A percentile compares a stretch with the other conserved stretches of the same genome.
phyloP scores from a whole-genome alignment of 495 filamentous ascomycete genomes.

The Neurospora sp. region DNA sequence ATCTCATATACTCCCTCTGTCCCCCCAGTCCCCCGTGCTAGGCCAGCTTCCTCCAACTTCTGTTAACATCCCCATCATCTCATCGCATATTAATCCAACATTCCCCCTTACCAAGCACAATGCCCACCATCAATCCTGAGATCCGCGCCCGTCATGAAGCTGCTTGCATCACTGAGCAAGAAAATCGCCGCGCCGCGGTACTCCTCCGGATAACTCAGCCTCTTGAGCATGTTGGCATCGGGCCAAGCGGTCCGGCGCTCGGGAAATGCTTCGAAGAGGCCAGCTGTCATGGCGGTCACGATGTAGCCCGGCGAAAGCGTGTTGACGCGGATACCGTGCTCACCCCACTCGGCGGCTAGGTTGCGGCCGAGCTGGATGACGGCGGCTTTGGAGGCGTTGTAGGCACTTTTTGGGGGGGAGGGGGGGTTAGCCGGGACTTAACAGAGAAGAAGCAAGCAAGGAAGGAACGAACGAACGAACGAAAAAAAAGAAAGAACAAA shows the following conservation, averaged over 20 bases:
- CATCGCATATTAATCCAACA: background rate
- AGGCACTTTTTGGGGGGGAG: slow-evolving; percentile 42
- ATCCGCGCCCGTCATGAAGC: slow-evolving; percentile 78
- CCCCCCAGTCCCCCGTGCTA: background rate
- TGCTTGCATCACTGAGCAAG: slow-evolving; percentile 74
- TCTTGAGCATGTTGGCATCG: slow-evolving; percentile 78
- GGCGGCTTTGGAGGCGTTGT: slow-evolving; percentile 85
- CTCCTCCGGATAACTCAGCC: slow-evolving; percentile 69
- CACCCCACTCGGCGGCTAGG: slow-evolving; percentile 82
- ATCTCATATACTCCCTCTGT: slow-evolving; percentile 3
- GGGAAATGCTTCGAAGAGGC: slow-evolving; percentile 63
- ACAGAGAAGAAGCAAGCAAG: background rate
- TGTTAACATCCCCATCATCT: background rate
- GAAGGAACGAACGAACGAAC: background rate
- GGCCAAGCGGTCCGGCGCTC: slow-evolving; percentile 72
- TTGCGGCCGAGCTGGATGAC: slow-evolving; percentile 78
- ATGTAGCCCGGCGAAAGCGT: slow-evolving; percentile 94
- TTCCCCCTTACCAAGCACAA: slow-evolving; percentile 53
- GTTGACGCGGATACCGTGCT: slow-evolving; percentile 84
- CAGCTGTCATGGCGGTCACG: slow-evolving; percentile 80
- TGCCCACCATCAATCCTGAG: slow-evolving; percentile 77
- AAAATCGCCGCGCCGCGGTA: slow-evolving; percentile 77
- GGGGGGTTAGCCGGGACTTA: background rate
- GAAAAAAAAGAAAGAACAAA: background rate
- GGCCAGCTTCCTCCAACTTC: background rate